Conservation (phyloP, 371 early-diverging fungal species). For the Mortierella sp. region DNA sequence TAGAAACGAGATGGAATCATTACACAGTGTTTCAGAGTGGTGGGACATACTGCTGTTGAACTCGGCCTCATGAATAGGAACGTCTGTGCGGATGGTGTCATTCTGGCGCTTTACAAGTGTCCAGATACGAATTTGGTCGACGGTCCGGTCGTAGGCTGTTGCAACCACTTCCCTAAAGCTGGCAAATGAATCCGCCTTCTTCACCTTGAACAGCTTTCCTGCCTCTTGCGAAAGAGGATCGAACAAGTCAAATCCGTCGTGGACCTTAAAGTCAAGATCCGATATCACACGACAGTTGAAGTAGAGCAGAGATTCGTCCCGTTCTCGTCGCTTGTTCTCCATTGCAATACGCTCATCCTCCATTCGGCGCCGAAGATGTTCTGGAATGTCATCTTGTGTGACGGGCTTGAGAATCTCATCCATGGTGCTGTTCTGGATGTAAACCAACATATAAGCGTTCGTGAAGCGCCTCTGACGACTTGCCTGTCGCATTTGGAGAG, state of each 20-base stretch:
- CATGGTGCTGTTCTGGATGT: slow-evolving; percentile 83
- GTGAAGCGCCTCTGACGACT: slow-evolving; percentile 79
- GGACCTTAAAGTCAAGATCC: slow-evolving; percentile 67
- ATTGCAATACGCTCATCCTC: slow-evolving; percentile 24
- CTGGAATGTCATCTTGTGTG: slow-evolving; percentile 77
- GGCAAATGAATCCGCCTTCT: slow-evolving; percentile 67
- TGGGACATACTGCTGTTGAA: slow-evolving; percentile 58
- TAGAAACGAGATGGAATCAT: too few species aligned
- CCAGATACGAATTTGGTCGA: slow-evolving; percentile 86
- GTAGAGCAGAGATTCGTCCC: slow-evolving; percentile 40
- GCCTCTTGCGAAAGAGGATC: slow-evolving; percentile 54
- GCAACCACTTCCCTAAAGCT: slow-evolving; percentile 65
- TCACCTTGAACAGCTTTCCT: slow-evolving; percentile 59
- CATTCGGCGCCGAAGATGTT: slow-evolving; percentile 73
- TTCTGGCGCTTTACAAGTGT: slow-evolving; percentile 82
- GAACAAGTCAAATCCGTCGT: slow-evolving; percentile 88
- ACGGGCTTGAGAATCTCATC: slow-evolving; percentile 80
- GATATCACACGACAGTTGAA: slow-evolving; percentile 51
- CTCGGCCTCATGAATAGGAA: slow-evolving; percentile 60
- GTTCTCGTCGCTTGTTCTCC: slow-evolving; percentile 38
- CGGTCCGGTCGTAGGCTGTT: slow-evolving; percentile 59
- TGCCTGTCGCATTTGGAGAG: slow-evolving; percentile 42
- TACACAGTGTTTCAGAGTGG: slow-evolving; percentile 18
- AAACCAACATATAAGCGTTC: slow-evolving; percentile 98
- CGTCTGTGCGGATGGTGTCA: slow-evolving; percentile 85